Evolutionary conservation across 139 green algal genomes (phyloP).

Genomic region (Yamagishiella unicocca): DNA sequence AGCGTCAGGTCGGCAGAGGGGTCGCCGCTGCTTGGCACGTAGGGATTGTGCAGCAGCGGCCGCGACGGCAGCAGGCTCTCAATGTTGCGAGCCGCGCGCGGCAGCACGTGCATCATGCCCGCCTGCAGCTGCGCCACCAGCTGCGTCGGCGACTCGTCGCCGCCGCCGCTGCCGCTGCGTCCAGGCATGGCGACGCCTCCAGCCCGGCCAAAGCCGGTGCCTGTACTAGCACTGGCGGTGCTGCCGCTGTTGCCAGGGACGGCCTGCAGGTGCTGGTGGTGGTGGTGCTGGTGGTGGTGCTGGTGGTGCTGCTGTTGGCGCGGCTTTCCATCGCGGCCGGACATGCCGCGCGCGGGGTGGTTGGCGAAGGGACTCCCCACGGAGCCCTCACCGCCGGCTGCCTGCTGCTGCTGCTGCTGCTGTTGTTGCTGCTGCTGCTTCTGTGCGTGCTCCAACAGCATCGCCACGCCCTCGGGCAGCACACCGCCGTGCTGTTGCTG

Average conservation of each 20-base stretch:
- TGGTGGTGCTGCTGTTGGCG: conserved; percentile 12
- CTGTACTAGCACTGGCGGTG: neutral
- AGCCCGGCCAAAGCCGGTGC: neutral
- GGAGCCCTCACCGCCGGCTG: conserved; percentile 19
- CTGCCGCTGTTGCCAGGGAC: neutral
- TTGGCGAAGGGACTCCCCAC: neutral
- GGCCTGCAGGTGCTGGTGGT: neutral
- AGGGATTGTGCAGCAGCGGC: conserved; percentile 48
- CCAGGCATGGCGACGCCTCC: neutral
- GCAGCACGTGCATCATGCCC: conserved; percentile 19
- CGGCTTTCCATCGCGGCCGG: conserved; percentile 22
- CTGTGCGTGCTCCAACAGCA: neutral
- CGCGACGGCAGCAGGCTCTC: conserved; percentile 17
- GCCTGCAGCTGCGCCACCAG: neutral
- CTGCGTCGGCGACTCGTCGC: neutral
- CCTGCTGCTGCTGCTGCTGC: neutral
- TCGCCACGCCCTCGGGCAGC: conserved; percentile 4
- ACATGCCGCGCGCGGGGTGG: neutral
- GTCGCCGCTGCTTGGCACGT: conserved; percentile 38
- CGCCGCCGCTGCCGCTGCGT: neutral
- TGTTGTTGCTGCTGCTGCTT: neutral
- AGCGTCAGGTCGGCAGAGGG: conserved; percentile 14
- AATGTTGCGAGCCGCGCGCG: conserved; percentile 33
- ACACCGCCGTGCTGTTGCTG: neutral
- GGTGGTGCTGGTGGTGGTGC: neutral